These are phyloP conservation scores for Hyaloscypha finlandica DNA, from an alignment of 495 filamentous ascomycete species.

Conservation along the genomic window DNA sequence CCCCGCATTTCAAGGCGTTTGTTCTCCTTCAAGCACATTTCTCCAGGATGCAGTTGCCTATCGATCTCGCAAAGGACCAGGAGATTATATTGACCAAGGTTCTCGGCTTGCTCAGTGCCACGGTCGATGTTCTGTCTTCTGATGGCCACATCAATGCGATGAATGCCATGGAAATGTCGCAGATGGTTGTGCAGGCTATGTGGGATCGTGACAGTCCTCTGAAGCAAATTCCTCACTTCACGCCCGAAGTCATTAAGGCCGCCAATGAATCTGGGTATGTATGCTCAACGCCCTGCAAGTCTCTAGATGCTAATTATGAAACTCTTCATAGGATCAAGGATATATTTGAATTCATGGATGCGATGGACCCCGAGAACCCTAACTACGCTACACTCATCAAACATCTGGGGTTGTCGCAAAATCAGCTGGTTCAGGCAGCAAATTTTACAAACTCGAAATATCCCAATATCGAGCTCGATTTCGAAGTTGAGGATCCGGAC, in stretches of 20 bases:
- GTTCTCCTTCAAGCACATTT: constrained; percentile 97
- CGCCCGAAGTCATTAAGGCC: constrained; percentile 76
- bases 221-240: constrained; percentile 97
- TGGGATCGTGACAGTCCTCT: constrained; percentile 97
- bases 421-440: constrained; percentile 84
- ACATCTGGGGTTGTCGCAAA: constrained; percentile 74
- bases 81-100: constrained; percentile 84
- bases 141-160: constrained; percentile 96
- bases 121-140: constrained; percentile 92
- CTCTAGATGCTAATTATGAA: constrained; percentile 39
- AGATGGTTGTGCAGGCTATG: constrained; percentile 99
- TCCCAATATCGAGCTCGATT: constrained; percentile 87
- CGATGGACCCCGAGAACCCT: constrained; percentile 93
- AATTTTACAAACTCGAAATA: constrained; percentile 97
- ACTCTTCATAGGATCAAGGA: constrained; percentile 67
- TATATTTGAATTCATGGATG: constrained; percentile 97
- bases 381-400: constrained; percentile 75
- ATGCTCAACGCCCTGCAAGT: not conserved
- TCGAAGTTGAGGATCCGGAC: constrained; percentile 81
- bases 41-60: constrained; percentile 91
- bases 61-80: constrained; percentile 97
- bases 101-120: constrained; percentile 84
- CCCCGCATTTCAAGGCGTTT: constrained; percentile 97
- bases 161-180: constrained; percentile 98
- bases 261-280: constrained; percentile 78